Evolutionary conservation across 495 filamentous ascomycete genomes (phyloP).

Genomic region (Diplogelasinospora grovesii): DNA sequence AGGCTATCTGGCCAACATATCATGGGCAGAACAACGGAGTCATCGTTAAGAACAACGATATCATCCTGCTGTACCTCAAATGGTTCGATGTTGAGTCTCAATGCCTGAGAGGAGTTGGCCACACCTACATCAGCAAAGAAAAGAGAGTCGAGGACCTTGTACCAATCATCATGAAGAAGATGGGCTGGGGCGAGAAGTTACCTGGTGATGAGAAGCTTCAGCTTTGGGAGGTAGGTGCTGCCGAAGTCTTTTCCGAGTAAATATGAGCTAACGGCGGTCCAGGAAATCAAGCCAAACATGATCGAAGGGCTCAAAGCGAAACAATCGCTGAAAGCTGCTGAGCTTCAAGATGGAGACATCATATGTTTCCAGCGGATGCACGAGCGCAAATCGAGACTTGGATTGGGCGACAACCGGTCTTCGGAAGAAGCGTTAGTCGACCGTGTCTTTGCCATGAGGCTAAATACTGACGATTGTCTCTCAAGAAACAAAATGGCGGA

Average conservation of each 20-base stretch:
- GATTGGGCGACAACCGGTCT: constrained; percentile 18
- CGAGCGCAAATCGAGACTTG: constrained; percentile 35
- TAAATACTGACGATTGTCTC: constrained; percentile 4
- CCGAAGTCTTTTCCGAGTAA: background rate
- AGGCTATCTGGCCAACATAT: constrained; percentile 58
- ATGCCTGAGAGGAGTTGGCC: constrained; percentile 63
- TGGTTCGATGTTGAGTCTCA: constrained; percentile 77
- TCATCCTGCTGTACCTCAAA: constrained; percentile 85
- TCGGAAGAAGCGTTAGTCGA: constrained; percentile 25
- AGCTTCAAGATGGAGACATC: constrained; percentile 97
- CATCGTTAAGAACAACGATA: constrained; percentile 43
- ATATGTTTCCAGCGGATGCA: constrained; percentile 78
- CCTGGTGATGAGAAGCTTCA: constrained; percentile 46
- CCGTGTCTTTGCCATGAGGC: constrained; percentile 33
- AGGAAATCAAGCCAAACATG: constrained; percentile 96
- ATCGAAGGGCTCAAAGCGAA: constrained; percentile 92
- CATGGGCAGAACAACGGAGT: constrained; percentile 40
- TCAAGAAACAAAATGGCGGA: constrained; percentile 25
- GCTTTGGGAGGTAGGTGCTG: constrained; percentile 62
- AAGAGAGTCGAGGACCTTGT: constrained; percentile 85
- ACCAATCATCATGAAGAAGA: constrained; percentile 68
- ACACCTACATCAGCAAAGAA: constrained; percentile 79
- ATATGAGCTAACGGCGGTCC: constrained; percentile 15
- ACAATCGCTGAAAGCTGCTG: constrained; percentile 76
- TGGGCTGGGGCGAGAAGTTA: constrained; percentile 72